A percentile compares a stretch with the other conserved stretches of the same genome.
phyloP scores from a whole-genome alignment of 73 alveolate genomes.

The Paramecium tetraurelia region DNA sequence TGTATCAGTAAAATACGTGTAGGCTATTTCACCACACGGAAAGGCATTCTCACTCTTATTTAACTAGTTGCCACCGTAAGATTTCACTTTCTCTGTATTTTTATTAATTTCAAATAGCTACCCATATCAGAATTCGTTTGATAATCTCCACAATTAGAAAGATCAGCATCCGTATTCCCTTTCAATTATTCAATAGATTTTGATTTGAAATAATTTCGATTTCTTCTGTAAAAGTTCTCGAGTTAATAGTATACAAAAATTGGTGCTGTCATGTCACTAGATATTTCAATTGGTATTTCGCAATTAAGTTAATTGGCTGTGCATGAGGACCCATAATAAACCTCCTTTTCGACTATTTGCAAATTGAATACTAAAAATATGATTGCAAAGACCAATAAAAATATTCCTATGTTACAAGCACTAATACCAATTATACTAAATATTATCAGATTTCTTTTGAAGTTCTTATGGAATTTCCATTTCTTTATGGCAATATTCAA shows the following conservation, averaged over 20 bases:
- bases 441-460: constrained; percentile 31
- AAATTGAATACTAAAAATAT: constrained; percentile 17
- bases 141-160: constrained; percentile 5
- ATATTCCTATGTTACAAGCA: background rate
- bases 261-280: constrained; percentile 45
- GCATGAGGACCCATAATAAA: background rate
- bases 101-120: background rate
- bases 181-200: constrained; percentile 36
- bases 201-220: constrained; percentile 60
- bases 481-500: constrained; percentile 46
- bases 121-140: constrained; percentile 43
- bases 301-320: background rate
- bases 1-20: constrained; percentile 59
- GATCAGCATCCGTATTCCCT: constrained; percentile 27
- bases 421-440: background rate
- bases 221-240: constrained; percentile 51
- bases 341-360: background rate
- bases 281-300: background rate
- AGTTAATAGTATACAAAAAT: constrained; percentile 48
- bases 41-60: background rate
- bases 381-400: constrained; percentile 41
- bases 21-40: constrained; percentile 40
- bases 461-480: constrained; percentile 48
- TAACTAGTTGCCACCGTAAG: background rate
- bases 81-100: constrained; percentile 19